phyloP scores from a whole-genome alignment of 192 early-diverging fungal genomes.

The Powellomyces hirtus region DNA sequence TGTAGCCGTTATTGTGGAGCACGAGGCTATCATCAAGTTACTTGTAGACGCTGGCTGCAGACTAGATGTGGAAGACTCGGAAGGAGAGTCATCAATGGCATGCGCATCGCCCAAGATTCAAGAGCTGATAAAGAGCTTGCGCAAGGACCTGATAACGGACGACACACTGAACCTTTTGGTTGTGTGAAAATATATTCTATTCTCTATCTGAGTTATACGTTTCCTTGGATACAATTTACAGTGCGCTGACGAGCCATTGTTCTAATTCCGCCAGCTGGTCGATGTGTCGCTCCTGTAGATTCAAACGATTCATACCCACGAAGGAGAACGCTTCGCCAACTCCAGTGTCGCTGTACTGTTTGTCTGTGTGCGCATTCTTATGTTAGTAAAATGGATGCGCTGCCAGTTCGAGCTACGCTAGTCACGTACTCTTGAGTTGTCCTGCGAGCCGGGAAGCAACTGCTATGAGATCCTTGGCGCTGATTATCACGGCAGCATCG shows the following conservation, averaged over 20 bases:
- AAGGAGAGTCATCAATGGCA: constrained; percentile 36
- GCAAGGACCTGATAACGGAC: no score
- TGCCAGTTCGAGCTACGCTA: background rate
- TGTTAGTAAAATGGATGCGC: background rate
- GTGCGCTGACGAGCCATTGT: background rate
- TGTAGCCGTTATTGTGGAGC: constrained; percentile 5
- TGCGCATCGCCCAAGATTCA: constrained; percentile 24
- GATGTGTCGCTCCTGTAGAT: background rate
- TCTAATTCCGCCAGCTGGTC: background rate
- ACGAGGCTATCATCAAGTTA: constrained; percentile 6
- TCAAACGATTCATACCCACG: background rate
- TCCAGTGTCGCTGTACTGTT: constrained; percentile 8
- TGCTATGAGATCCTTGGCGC: constrained; percentile 1
- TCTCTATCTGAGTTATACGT: no score
- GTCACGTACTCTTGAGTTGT: constrained; percentile 8
- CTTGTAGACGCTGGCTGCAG: constrained; percentile 13
- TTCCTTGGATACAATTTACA: background rate
- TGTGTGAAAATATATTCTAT: no score
- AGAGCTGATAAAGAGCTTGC: no score
- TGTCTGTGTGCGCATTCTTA: background rate
- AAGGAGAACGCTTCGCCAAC: constrained; percentile 13
- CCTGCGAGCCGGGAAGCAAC: constrained; percentile 21
- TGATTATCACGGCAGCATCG: constrained; percentile 6
- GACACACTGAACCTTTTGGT: no score
- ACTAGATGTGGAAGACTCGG: constrained; percentile 23